Evolutionary conservation across 202 grass and related monocot species (phyloP), one percentile per base, ranked within the genome.

Genomic region (Alloteropsis angusta): DNA sequence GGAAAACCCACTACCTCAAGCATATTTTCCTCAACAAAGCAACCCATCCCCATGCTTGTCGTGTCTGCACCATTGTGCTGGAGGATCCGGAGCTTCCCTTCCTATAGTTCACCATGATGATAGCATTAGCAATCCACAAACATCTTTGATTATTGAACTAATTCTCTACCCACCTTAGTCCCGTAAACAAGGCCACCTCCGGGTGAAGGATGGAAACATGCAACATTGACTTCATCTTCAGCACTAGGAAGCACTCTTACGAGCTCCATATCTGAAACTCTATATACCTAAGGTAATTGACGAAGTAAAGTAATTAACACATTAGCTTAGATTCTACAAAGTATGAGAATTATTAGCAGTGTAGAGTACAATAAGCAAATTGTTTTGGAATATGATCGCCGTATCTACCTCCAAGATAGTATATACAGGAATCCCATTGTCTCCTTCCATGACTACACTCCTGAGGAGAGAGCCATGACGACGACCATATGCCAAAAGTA

Each of bases 161-260:
- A 44, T 72, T 82, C 48, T 65, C 5, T 46, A 50, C 38, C 81
- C 28, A 99, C 92, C 90, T 99, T 99, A 59, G 93, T 97, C 77
- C 93, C 93, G 52, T 97, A 97, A 74, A 92, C 93, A 89, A 97
- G 83, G 65, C 93, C 93, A 48, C 86, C 93, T 65, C 93, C 90
- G 68, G 88, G 85, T 18, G 84, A 93, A 91, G 93, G 93, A 88
- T 93, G 96, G 81, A 99, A 99, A 58, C 92, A 99, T 72, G 92
- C 92, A 80, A 99, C 96, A 87, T 99, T 99, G 23, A 99, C 96
- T 72, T 99, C 94, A 92, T 97, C 94, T 82, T 97, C 94, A 43
- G 91, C 89, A 81, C 91, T 97, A 46, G 94, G 91, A 64, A 97
- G 87, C 74, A 99, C 88, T 84, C 90, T 95, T 81, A 99, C 88